These are phyloP conservation scores for Caloboletus firmus DNA, from an alignment of 1,284 basidiomycete genomes.

Conservation along the genomic window DNA sequence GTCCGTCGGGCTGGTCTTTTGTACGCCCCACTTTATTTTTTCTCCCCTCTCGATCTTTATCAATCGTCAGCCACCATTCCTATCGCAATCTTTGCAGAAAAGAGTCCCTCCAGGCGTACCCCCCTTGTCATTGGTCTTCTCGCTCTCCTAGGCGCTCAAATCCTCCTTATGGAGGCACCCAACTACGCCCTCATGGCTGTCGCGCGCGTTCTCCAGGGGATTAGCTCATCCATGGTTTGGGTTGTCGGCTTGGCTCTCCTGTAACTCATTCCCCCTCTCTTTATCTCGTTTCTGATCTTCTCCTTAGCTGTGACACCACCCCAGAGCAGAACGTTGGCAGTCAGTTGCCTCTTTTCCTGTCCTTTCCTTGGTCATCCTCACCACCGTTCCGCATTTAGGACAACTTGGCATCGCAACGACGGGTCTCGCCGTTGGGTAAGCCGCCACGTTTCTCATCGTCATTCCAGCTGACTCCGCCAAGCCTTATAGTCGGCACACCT, in stretches of 20 bases:
- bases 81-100: slow-evolving; percentile 68
- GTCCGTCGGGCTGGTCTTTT: slow-evolving; percentile 50
- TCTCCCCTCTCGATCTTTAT: neutral
- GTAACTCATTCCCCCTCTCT: slow-evolving; percentile 39
- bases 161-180: slow-evolving; percentile 77
- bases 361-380: slow-evolving; percentile 6
- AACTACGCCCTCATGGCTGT: slow-evolving; percentile 71
- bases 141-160: slow-evolving; percentile 55
- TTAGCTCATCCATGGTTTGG: slow-evolving; percentile 76
- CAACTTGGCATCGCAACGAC: slow-evolving; percentile 74
- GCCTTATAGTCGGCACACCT: slow-evolving; percentile 62
- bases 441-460: neutral
- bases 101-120: slow-evolving; percentile 50
- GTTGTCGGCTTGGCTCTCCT: slow-evolving; percentile 70
- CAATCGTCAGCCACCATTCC: slow-evolving; percentile 61
- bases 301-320: slow-evolving; percentile 63
- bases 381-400: slow-evolving; percentile 37
- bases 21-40: slow-evolving; percentile 38
- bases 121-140: slow-evolving; percentile 63
- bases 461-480: slow-evolving; percentile 10
- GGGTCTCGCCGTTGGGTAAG: slow-evolving; percentile 66
- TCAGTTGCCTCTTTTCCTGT: slow-evolving; percentile 38
- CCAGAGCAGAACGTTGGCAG: slow-evolving; percentile 59
- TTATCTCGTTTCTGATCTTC: slow-evolving; percentile 5
- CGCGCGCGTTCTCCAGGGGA: slow-evolving; percentile 70